A percentile compares a stretch with the other conserved stretches of the same genome.
Evolutionary conservation across 2,329 filamentous ascomycete species (phyloP).

Genomic region (Penicillium palitans): DNA sequence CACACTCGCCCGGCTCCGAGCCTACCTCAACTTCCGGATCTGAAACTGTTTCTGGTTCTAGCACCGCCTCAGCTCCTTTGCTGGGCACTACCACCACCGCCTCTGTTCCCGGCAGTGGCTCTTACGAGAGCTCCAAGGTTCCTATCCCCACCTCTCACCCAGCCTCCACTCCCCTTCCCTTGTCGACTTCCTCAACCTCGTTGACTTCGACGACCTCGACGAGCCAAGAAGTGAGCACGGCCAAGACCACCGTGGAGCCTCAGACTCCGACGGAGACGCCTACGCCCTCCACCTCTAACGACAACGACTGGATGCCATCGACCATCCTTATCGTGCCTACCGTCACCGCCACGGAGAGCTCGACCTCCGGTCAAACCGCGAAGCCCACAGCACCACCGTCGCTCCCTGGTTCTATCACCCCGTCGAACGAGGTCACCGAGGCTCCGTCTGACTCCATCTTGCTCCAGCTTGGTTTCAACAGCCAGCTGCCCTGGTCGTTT

Average conservation of each 20-base stretch:
- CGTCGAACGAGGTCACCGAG: slow-evolving; percentile 58
- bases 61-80: slow-evolving; percentile 6
- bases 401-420: slow-evolving; percentile 74
- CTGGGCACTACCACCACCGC: slow-evolving; percentile 4
- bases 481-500: slow-evolving; percentile 79
- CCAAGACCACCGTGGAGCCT: slow-evolving; percentile 31
- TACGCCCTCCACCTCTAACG: slow-evolving; percentile 24
- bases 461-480: slow-evolving; percentile 83
- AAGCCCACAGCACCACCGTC: slow-evolving; percentile 60
- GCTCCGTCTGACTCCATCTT: slow-evolving; percentile 65
- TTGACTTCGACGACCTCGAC: slow-evolving; percentile 25
- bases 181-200: slow-evolving; percentile 39
- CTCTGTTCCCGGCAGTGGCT: slow-evolving; percentile 13
- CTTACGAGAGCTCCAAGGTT: slow-evolving; percentile 11
- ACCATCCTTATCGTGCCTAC: slow-evolving; percentile 23
- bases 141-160: slow-evolving; percentile 10
- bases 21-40: slow-evolving; percentile 5
- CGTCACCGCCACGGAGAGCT: slow-evolving; percentile 11
- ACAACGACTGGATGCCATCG: slow-evolving; percentile 25
- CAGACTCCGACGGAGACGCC: slow-evolving; percentile 27
- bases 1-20: slow-evolving; percentile 16
- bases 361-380: slow-evolving; percentile 36
- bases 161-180: slow-evolving; percentile 39
- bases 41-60: slow-evolving; percentile 6
- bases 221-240: slow-evolving; percentile 26